phyloP scores from a whole-genome alignment of 345 rosid species.

The Eucalyptus regnans region DNA sequence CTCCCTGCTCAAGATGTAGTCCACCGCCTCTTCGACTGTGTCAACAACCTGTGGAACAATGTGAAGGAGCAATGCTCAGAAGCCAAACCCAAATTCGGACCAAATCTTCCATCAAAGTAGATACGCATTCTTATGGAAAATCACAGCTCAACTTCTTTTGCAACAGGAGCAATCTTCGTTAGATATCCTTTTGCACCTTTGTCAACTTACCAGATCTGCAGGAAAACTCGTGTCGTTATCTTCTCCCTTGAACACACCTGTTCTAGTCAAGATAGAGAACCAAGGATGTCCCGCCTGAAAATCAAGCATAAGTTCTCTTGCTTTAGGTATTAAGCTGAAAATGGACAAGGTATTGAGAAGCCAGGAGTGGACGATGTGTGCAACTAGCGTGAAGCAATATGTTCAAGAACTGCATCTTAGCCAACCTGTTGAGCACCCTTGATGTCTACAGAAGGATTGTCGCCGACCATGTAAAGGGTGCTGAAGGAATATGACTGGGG shows the following conservation, averaged over 20 bases:
- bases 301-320: not conserved
- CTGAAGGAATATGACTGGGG: slow-evolving; percentile 23
- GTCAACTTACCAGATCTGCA: slow-evolving; percentile 52
- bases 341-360: not conserved
- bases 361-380: not conserved
- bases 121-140: not conserved
- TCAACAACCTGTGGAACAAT: slow-evolving; percentile 49
- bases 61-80: not conserved
- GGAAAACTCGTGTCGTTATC: slow-evolving; percentile 37
- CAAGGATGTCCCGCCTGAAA: slow-evolving; percentile 71
- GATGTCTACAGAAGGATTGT: slow-evolving; percentile 76
- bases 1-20: slow-evolving; percentile 49
- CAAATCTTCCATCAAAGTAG: not conserved
- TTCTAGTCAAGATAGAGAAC: slow-evolving; percentile 87
- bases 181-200: not conserved
- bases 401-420: not conserved
- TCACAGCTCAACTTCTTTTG: not conserved
- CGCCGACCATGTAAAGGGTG: slow-evolving; percentile 77
- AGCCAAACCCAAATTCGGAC: not conserved
- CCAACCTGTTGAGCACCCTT: slow-evolving; percentile 70
- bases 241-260: slow-evolving; percentile 75
- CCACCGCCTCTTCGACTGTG: slow-evolving; percentile 73
- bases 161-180: not conserved
- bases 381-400: not conserved
- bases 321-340: not conserved